Conservation (phyloP, 305 asterid genomes). For the Striga hermonthica region DNA sequence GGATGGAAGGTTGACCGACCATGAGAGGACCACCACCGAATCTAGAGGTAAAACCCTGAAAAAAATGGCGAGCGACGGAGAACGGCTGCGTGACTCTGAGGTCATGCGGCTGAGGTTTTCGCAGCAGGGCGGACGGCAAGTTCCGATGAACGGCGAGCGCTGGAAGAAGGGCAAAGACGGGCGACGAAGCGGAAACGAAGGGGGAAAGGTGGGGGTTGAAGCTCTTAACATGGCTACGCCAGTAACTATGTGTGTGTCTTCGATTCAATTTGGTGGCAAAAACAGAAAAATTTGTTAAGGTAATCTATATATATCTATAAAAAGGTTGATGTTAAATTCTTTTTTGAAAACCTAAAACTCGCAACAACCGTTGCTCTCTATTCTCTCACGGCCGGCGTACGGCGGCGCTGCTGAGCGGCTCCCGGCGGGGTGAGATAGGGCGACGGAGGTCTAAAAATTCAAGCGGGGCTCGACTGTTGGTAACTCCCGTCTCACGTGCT, state of each 20-base stretch:
- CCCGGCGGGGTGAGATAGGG: too few relatives aligned
- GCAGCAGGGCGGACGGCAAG: conserved; percentile 26
- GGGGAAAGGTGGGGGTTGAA: conserved; percentile 42
- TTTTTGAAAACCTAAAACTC: too few relatives aligned
- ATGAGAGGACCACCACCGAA: conserved; percentile 27
- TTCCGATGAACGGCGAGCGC: conserved; percentile 26
- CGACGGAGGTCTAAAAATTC: too few relatives aligned
- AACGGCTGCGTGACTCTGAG: conserved; percentile 26
- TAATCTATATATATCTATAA: too few relatives aligned
- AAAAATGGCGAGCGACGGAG: conserved; percentile 25
- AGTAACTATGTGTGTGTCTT: background rate
- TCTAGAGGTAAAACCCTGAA: conserved; percentile 25
- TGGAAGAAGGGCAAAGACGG: conserved; percentile 41
- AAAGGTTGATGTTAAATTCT: too few relatives aligned
- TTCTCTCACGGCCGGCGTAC: too few relatives aligned
- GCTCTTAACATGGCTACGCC: conserved; percentile 38
- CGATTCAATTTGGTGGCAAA: background rate
- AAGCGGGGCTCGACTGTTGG: too few relatives aligned
- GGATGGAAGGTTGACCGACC: conserved; percentile 30
- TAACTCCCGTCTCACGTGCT: too few relatives aligned
- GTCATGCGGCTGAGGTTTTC: conserved; percentile 28
- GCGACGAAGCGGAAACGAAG: conserved; percentile 30
- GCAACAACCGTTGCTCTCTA: too few relatives aligned
- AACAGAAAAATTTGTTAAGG: too few relatives aligned
- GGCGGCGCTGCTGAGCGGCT: too few relatives aligned